These are phyloP conservation scores for Marchantia paleacea DNA, from an alignment of 225 moss, liverwort and hornwort genomes.

Conservation along the genomic window DNA sequence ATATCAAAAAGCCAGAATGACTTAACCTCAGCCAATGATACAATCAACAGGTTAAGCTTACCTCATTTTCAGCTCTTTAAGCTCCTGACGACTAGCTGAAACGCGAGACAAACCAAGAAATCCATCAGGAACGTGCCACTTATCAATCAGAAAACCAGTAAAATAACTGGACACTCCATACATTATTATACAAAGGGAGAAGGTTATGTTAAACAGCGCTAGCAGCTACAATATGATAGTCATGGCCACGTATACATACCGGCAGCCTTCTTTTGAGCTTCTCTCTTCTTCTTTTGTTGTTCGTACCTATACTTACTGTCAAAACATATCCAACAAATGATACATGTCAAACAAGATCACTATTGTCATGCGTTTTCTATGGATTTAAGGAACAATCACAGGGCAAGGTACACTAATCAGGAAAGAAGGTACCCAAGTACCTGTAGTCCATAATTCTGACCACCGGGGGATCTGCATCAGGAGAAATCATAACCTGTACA, in stretches of 20 bases:
- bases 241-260: conserved; percentile 38
- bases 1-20: background rate
- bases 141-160: background rate
- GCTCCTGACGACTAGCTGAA: conserved; percentile 92
- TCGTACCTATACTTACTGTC: conserved; percentile 95
- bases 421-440: conserved; percentile 30
- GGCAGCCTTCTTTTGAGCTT: conserved; percentile 93
- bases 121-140: background rate
- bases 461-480: conserved; percentile 98
- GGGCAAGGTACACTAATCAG: background rate
- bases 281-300: conserved; percentile 93
- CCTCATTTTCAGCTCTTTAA: conserved; percentile 98
- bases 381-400: no score
- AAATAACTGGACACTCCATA: no score
- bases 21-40: background rate
- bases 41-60: conserved; percentile 8
- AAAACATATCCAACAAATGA: background rate
- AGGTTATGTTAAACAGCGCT: background rate
- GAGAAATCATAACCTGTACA: conserved; percentile 91
- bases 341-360: background rate
- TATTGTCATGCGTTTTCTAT: background rate
- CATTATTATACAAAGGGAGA: background rate
- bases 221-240: background rate
- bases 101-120: conserved; percentile 6
- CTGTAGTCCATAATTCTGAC: conserved; percentile 97